A percentile compares a stretch with the other conserved stretches of the same genome.
Conservation (phyloP, 345 rosid species). For the Schrenkiella parvula region DNA sequence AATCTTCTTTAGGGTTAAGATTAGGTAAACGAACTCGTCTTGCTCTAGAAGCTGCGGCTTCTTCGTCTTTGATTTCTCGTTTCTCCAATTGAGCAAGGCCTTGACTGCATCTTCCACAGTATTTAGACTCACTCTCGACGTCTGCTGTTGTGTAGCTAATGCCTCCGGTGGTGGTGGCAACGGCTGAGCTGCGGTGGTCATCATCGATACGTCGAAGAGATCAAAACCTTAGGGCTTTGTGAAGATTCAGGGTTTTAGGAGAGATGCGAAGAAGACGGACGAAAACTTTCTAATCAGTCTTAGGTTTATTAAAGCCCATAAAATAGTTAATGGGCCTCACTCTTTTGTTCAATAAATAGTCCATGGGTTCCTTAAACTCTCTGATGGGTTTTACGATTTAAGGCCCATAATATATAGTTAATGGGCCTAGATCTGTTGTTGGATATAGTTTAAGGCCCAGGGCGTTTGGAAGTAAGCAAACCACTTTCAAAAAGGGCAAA, state of each 20-base stretch:
- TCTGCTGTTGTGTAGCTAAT: background rate
- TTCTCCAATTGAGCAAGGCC: conserved; percentile 50
- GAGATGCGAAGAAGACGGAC: background rate
- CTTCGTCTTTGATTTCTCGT: conserved; percentile 37
- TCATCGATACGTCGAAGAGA: background rate
- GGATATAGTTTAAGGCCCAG: too few relatives aligned
- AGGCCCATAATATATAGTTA: too few relatives aligned
- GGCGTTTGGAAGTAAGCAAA: too few relatives aligned
- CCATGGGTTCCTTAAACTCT: too few relatives aligned
- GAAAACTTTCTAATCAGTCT: background rate
- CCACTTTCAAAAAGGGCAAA: too few relatives aligned
- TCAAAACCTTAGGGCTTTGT: background rate
- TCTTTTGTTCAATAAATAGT: too few relatives aligned
- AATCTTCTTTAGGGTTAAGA: conserved; percentile 57
- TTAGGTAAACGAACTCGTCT: conserved; percentile 54
- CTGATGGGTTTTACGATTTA: too few relatives aligned
- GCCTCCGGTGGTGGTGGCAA: background rate
- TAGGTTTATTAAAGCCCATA: background rate
- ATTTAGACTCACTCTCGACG: conserved; percentile 28
- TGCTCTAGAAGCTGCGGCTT: conserved; percentile 63
- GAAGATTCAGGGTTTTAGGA: conserved; percentile 3
- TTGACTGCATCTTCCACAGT: conserved; percentile 42
- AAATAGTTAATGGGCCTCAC: too few relatives aligned
- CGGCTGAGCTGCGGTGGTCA: conserved; percentile 15
- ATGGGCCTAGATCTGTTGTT: too few relatives aligned